Conservation (phyloP, 345 rosid genomes). For the Corchorus olitorius region DNA sequence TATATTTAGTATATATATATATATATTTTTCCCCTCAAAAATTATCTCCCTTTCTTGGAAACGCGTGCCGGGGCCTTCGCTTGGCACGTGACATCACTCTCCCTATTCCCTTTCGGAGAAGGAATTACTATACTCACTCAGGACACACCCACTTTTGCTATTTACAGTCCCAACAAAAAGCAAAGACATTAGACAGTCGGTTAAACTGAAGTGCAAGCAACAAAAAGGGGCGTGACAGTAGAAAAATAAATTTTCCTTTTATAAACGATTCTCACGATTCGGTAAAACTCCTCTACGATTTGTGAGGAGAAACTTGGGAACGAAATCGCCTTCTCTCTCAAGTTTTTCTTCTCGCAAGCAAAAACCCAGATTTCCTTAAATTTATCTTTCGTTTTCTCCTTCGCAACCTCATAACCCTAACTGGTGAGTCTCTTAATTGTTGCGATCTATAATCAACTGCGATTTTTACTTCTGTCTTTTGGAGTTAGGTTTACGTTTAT, state of each 20-base stretch:
- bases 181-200: not conserved
- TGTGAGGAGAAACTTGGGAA: constrained; percentile 12
- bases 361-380: not conserved
- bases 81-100: not conserved
- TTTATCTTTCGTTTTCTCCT: not conserved
- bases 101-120: not conserved
- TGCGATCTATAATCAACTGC: not conserved
- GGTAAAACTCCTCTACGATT: not conserved
- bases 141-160: not conserved
- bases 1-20: too few relatives aligned
- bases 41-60: not conserved
- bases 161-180: not conserved
- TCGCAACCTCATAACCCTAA: not conserved
- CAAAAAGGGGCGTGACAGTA: not conserved
- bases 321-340: not conserved
- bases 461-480: constrained; percentile 10
- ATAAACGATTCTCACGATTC: not conserved
- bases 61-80: not conserved
- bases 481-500: not conserved
- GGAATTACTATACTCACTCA: not conserved
- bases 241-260: not conserved
- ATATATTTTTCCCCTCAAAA: too few relatives aligned
- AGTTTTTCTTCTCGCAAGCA: not conserved
- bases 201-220: not conserved
- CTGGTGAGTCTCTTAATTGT: constrained; percentile 7